Evolutionary conservation across 2,329 filamentous ascomycete species (phyloP).

Genomic region (Penicillium sclerotiorum): DNA sequence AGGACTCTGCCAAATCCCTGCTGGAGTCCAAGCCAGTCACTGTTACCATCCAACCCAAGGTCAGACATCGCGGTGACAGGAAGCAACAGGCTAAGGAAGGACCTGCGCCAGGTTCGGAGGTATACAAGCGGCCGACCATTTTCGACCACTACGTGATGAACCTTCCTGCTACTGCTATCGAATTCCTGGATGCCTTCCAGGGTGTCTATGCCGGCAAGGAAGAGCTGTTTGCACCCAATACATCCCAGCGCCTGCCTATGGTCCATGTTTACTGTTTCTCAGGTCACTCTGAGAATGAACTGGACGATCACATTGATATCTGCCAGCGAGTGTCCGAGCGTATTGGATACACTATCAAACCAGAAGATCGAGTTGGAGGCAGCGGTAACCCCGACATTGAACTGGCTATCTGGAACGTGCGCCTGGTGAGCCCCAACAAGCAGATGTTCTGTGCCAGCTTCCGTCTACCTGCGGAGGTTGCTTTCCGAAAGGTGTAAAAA

Average conservation of each 20-base stretch:
- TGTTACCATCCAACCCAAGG: slow-evolving; percentile 54
- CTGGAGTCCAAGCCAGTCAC: slow-evolving; percentile 53
- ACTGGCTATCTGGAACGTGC: slow-evolving; percentile 65
- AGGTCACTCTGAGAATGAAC: slow-evolving; percentile 75
- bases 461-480: slow-evolving; percentile 77
- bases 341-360: slow-evolving; percentile 61
- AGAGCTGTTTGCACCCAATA: slow-evolving; percentile 64
- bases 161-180: slow-evolving; percentile 83
- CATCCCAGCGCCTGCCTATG: slow-evolving; percentile 68
- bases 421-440: slow-evolving; percentile 90
- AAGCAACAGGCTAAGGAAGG: slow-evolving; percentile 25
- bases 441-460: slow-evolving; percentile 97
- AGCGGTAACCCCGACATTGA: slow-evolving; percentile 63
- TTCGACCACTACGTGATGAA: slow-evolving; percentile 99
- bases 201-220: slow-evolving; percentile 78
- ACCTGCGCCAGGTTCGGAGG: slow-evolving; percentile 32
- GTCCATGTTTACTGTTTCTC: slow-evolving; percentile 96
- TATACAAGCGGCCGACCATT: slow-evolving; percentile 59
- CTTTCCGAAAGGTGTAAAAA: slow-evolving; percentile 59
- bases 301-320: slow-evolving; percentile 61
- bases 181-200: slow-evolving; percentile 76
- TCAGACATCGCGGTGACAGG: slow-evolving; percentile 15
- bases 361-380: slow-evolving; percentile 51
- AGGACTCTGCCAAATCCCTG: slow-evolving; percentile 63
- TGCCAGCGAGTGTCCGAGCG: slow-evolving; percentile 67